Base-by-base conservation (phyloP, 441 rosid genomes). In the Sinapis alba region DNA sequence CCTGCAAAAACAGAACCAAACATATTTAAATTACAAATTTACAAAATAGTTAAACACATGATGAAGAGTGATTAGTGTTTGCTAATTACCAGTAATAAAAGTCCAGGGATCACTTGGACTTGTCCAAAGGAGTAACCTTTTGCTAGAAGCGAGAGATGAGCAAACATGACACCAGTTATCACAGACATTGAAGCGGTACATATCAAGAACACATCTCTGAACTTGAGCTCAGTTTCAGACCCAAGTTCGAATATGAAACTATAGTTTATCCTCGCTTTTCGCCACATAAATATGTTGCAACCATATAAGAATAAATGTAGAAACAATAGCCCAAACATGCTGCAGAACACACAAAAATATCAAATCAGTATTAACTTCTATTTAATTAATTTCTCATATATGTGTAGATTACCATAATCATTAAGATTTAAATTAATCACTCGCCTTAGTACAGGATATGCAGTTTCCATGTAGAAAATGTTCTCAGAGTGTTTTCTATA, bases 271-370 rank as follows among this genome's bases (percentile, higher is more conserved):
- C 99, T 89, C 7, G 98, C 82, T 81, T 88, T 93, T 80, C 87
- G 86, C 99, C 99, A 96, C 83, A 90, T 79, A 77, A 89, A 89
- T 76, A 91, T 91, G 90, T 93, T 93, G 92, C 98, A 91, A 38
- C 99, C 99, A 36, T 93, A 96, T 41, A 96, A 78, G 77, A 93
- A 93, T 26, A 90, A 79, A 76, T 96, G 99, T 21, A 96, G 88
- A 76, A 96, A 93, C 84, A 90, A 47, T 19, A 93, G 85, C 71
- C 94, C 84, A 87, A 93, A 93, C 97, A 93, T 93, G 83, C 99
- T 96, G 98, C 88, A 88, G 53, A 79, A 71, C 18, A 66, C 32
- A 66, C 71, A 45, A 3, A 36, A 59, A 30, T 13, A 68, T 28
- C 32, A 16, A 15, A 1, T 16, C 63, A 47, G 57, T 38, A 76